Evolutionary conservation across 352 stramenopile species (phyloP).

Genomic region (Phytophthora nicotianae): DNA sequence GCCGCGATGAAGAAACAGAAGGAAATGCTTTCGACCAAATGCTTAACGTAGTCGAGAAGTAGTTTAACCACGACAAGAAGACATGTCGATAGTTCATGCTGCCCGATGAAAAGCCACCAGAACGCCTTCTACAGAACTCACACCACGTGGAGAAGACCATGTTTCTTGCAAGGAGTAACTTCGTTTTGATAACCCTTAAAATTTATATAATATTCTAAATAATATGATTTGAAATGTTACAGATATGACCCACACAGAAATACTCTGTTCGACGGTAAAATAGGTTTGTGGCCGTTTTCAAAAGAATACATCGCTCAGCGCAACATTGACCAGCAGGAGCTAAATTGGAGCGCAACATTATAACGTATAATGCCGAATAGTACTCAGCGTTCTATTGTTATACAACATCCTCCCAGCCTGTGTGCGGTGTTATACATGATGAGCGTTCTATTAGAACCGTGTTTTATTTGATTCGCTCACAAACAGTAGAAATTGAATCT

Average conservation of each 20-base stretch:
- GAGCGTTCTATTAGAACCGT: too few relatives aligned
- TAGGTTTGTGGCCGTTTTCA: background rate
- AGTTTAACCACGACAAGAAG: constrained; percentile 4
- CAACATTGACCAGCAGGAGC: background rate
- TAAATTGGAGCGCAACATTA: background rate
- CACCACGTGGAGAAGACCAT: background rate
- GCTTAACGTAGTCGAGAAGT: background rate
- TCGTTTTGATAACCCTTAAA: background rate
- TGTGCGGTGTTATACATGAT: too few relatives aligned
- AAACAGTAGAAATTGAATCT: too few relatives aligned
- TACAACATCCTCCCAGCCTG: too few relatives aligned
- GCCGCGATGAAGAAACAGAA: background rate
- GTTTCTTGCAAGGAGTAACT: background rate
- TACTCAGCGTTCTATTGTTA: too few relatives aligned
- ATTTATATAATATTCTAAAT: background rate
- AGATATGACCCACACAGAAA: background rate
- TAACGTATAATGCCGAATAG: too few relatives aligned
- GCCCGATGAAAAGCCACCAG: background rate
- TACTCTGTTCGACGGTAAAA: background rate
- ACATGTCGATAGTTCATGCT: background rate
- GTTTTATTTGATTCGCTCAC: too few relatives aligned
- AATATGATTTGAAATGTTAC: background rate
- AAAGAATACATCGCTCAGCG: background rate
- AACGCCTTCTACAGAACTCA: background rate
- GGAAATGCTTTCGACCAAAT: background rate